phyloP scores from a whole-genome alignment of 2,329 filamentous ascomycete species.

The Didymella keratinophila region DNA sequence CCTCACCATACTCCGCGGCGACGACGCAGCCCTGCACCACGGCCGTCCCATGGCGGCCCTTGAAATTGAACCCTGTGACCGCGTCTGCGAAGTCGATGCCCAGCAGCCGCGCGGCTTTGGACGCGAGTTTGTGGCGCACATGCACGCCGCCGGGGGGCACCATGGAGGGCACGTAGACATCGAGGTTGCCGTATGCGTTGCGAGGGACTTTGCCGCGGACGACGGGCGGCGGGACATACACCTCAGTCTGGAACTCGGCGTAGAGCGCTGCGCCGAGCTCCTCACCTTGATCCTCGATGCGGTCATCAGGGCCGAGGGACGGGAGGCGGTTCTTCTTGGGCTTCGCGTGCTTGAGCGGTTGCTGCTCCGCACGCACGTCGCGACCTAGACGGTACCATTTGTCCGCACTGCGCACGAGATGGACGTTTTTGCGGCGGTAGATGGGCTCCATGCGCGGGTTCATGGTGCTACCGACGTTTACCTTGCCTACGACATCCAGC shows the following conservation, averaged over 20 bases:
- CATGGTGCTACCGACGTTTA: constrained; percentile 69
- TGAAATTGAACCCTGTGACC: constrained; percentile 88
- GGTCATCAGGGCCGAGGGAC: constrained; percentile 41
- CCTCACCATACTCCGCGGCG: constrained; percentile 74
- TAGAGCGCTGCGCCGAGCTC: constrained; percentile 64
- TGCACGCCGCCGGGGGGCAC: constrained; percentile 67
- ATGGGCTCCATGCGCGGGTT: constrained; percentile 74
- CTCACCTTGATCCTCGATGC: constrained; percentile 47
- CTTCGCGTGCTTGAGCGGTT: constrained; percentile 76
- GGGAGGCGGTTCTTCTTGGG: constrained; percentile 41
- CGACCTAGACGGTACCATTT: constrained; percentile 91
- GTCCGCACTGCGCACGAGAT: constrained; percentile 77
- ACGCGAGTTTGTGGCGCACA: constrained; percentile 65
- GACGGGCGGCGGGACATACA: constrained; percentile 80
- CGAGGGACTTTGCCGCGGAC: constrained; percentile 72
- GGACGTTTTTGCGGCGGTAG: constrained; percentile 83
- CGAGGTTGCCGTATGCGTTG: constrained; percentile 69
- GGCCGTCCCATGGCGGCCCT: constrained; percentile 84
- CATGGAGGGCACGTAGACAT: constrained; percentile 71
- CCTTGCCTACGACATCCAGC: constrained; percentile 76
- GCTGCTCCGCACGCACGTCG: constrained; percentile 76
- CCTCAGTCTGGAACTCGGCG: constrained; percentile 68
- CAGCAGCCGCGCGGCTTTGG: constrained; percentile 75
- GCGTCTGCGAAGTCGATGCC: constrained; percentile 89
- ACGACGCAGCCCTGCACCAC: constrained; percentile 81